Evolutionary conservation across 1,139 yeast genomes (phyloP).

Genomic region (Pichia sp.): DNA sequence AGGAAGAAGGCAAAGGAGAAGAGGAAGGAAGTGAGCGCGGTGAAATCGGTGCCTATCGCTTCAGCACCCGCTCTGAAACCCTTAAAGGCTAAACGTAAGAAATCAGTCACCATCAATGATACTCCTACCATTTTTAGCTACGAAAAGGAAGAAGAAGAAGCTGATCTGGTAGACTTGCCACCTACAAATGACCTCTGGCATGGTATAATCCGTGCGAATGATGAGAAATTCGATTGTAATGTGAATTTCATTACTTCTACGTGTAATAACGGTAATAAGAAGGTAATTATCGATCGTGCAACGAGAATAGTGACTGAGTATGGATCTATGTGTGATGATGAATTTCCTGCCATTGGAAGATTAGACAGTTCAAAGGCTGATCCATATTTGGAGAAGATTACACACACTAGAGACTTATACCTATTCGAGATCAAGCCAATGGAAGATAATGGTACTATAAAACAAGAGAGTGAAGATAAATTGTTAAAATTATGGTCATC

Average conservation of each 20-base stretch:
- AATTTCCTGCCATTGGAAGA: slow-evolving; percentile 55
- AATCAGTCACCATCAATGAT: neutral
- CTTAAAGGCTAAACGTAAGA: neutral
- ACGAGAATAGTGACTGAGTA: slow-evolving; percentile 29
- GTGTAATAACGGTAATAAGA: slow-evolving; percentile 19
- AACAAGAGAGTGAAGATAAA: slow-evolving; percentile 20
- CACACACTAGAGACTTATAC: slow-evolving; percentile 43
- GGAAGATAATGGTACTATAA: no score
- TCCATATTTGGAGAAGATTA: slow-evolving; percentile 45
- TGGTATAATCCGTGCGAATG: slow-evolving; percentile 17
- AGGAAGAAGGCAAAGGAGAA: neutral
- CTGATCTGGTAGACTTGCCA: neutral
- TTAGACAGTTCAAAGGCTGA: slow-evolving; percentile 49
- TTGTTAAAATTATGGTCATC: slow-evolving; percentile 48
- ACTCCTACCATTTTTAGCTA: neutral
- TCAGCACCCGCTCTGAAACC: no score
- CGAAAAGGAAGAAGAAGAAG: neutral
- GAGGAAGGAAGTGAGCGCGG: neutral
- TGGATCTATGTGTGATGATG: slow-evolving; percentile 13
- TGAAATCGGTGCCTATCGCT: no score
- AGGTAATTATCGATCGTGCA: slow-evolving; percentile 18
- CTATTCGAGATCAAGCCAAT: slow-evolving; percentile 39
- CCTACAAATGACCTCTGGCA: slow-evolving; percentile 15
- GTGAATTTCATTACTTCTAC: slow-evolving; percentile 37
- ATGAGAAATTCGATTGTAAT: slow-evolving; percentile 25